Evolutionary conservation across 306 rosid species (phyloP), one percentile per base, ranked within the genome.

Genomic region (Citrullus colocynthis): DNA sequence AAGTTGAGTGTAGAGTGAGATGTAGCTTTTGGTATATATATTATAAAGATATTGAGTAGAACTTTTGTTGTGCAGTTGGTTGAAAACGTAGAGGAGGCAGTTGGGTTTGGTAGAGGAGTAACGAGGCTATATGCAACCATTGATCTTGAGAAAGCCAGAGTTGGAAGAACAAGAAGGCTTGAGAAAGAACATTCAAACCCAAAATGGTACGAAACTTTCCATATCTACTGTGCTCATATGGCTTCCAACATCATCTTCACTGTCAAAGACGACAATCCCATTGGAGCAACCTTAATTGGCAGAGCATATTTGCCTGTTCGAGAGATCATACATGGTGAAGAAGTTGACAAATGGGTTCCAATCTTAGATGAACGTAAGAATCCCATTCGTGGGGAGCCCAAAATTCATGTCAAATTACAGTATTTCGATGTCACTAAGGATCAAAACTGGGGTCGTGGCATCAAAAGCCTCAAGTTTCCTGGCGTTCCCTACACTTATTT

Each of bases 271-370:
- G 81, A 76, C 72, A 86, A 84, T 28, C 82, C 87, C 17, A 81
- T 86, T 24, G 89, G 89, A 48, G 89, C 89, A 73, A 83, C 87
- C 49, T 44, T 84, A 44, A 86, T 86, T 28, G 89, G 89, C 80
- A 73, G 85, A 57, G 89, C 87, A 9, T 86, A 86, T 77, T 56
- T 86, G 30, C 82, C 84, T 9, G 85, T 83, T 59, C 58, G 59
- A 39, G 82, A 86, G 1, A 32, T 86, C 39, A 17, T 73, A 12
- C 63, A 36, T 17, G 87, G 85, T 11, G 82, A 86, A 42, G 87
- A 83, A 86, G 82, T 86, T 20, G 89, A 86, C 37, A 24, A n/a
- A 51, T 83, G 87, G 89, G 82, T 78, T 74, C 85, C 78, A 36
- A 79, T 86, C 28, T 77, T 83, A 71, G 87, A 86, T 32, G 64